phyloP scores from a whole-genome alignment of 148 eudicot genomes.

The Rhododendron griersonianum region DNA sequence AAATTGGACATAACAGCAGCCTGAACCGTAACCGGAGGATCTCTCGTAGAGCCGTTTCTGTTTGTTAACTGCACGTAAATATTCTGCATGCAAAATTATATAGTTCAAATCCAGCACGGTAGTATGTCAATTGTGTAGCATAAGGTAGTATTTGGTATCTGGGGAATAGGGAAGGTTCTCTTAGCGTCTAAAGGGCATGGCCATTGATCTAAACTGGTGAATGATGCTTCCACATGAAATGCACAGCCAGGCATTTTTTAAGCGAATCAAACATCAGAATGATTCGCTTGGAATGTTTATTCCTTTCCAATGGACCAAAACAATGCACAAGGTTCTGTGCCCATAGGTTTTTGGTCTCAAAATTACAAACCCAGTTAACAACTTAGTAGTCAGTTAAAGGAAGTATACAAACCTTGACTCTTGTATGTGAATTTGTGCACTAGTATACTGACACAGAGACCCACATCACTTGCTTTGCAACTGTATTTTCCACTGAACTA shows the following conservation, averaged over 20 bases:
- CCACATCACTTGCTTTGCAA: no score
- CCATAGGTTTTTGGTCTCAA: background rate
- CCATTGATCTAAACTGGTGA: background rate
- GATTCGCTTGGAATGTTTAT: background rate
- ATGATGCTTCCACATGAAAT: background rate
- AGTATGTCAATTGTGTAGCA: background rate
- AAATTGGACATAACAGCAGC: conserved; percentile 40
- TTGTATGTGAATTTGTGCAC: no score
- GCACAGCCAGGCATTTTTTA: background rate
- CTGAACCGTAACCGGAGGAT: conserved; percentile 47
- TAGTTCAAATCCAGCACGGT: background rate
- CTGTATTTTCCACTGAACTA: no score
- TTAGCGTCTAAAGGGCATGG: background rate
- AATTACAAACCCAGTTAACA: background rate
- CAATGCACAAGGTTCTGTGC: background rate
- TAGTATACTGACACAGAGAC: no score
- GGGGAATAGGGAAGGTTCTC: background rate
- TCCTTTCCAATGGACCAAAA: background rate
- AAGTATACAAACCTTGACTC: no score
- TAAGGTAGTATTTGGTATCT: background rate
- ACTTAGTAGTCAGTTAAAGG: background rate
- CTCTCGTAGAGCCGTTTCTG: conserved; percentile 45
- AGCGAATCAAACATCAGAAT: background rate
- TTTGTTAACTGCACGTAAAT: conserved; percentile 51
- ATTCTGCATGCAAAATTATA: conserved; percentile 32